These are phyloP conservation scores for Eimeria zaria DNA, from an alignment of 169 alveolate genomes.

Conservation along the genomic window DNA sequence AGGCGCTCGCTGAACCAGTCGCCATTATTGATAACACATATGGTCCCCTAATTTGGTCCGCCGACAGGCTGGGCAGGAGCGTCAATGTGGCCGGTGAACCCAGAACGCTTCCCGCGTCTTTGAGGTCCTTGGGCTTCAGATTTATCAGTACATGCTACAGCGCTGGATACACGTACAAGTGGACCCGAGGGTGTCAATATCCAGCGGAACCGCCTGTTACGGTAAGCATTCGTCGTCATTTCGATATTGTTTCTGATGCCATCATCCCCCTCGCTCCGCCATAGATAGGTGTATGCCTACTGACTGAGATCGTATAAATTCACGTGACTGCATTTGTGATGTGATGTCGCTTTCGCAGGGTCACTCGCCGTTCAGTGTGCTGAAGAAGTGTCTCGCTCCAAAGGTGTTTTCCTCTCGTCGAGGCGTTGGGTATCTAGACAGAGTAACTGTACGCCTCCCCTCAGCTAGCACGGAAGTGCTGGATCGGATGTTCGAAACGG, in stretches of 20 bases:
- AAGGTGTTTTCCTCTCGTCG: neutral
- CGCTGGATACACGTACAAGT: constrained; percentile 47
- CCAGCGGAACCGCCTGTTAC: neutral
- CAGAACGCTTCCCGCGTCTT: constrained; percentile 7
- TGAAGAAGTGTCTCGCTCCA: neutral
- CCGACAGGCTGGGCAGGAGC: constrained; percentile 49
- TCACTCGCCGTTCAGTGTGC: constrained; percentile 55
- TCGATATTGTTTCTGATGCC: neutral
- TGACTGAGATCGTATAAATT: neutral
- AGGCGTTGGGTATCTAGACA: constrained; percentile 53
- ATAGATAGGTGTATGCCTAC: neutral
- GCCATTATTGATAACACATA: neutral
- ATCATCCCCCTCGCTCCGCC: neutral
- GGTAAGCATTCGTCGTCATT: neutral
- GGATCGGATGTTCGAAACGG: neutral
- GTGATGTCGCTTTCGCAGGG: constrained; percentile 30
- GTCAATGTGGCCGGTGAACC: neutral
- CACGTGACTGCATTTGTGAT: neutral
- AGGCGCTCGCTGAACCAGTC: constrained; percentile 26
- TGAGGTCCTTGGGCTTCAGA: neutral
- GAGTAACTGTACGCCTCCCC: constrained; percentile 10
- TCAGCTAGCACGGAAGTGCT: neutral
- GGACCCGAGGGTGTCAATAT: constrained; percentile 51
- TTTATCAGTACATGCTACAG: constrained; percentile 22
- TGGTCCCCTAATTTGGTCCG: constrained; percentile 12